Percentiles rank a stretch among this genome's conserved stretches.
Conservation (phyloP, 495 filamentous ascomycete genomes). For the Glutinoglossum americanum region DNA sequence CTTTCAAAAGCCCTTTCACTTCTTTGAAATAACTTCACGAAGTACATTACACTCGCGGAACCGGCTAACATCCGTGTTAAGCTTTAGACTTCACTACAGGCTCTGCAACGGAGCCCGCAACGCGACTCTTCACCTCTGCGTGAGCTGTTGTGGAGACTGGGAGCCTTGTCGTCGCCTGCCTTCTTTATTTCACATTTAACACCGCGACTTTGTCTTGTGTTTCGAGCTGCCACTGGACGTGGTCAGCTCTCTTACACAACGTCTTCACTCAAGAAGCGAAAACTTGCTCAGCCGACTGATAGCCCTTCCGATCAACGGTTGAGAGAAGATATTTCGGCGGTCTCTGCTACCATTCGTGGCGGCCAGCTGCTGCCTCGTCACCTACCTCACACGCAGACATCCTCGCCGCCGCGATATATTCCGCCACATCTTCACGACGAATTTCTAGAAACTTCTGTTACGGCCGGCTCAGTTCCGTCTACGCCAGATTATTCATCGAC, state of each 20-base stretch:
- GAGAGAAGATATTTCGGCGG: not conserved
- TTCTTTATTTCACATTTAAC: not conserved
- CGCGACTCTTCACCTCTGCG: not conserved
- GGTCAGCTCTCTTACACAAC: conserved; percentile 65
- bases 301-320: not conserved
- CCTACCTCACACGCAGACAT: conserved; percentile 18
- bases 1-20: not conserved
- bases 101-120: not conserved
- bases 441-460: conserved; percentile 19
- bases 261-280: conserved; percentile 83
- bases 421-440: conserved; percentile 42
- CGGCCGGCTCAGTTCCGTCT: conserved; percentile 16
- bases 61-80: not conserved
- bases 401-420: conserved; percentile 29
- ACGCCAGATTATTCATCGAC: conserved; percentile 31
- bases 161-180: not conserved
- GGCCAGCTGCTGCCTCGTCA: conserved; percentile 12
- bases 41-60: not conserved
- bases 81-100: not conserved
- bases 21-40: not conserved
- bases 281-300: conserved; percentile 35
- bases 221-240: conserved; percentile 22
- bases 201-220: not conserved
- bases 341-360: conserved; percentile 11
- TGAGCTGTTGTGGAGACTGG: not conserved